A percentile compares a stretch with the other conserved stretches of the same genome.
phyloP scores from a whole-genome alignment of 495 filamentous ascomycete genomes.

The Penicillium lividum region DNA sequence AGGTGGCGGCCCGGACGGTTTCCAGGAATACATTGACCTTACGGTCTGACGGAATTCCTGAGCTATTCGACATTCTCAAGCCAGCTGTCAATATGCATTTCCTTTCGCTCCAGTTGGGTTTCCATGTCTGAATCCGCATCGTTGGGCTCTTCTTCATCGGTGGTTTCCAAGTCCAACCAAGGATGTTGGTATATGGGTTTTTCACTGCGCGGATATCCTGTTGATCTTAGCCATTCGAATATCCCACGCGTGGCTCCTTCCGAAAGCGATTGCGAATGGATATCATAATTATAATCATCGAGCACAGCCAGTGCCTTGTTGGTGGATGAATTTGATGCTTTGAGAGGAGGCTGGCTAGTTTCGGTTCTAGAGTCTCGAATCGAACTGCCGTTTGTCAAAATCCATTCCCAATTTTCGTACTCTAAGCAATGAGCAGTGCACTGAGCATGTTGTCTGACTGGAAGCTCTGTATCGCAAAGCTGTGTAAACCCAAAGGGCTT shows the following conservation, averaged over 20 bases:
- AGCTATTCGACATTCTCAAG: constrained; percentile 12
- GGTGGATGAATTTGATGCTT: constrained; percentile 10
- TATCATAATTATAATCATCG: constrained; percentile 13
- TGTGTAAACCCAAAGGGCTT: constrained; percentile 30
- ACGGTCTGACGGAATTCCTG: constrained; percentile 5
- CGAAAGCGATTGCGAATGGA: constrained; percentile 8
- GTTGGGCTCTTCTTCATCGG: constrained; percentile 22
- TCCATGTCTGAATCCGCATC: constrained; percentile 13
- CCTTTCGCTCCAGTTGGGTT: neutral
- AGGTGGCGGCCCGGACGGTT: too few relatives aligned
- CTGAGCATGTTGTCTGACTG: constrained; percentile 27
- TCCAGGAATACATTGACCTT: constrained; percentile 10
- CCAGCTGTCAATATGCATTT: constrained; percentile 9
- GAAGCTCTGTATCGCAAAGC: constrained; percentile 26
- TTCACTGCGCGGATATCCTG: constrained; percentile 18
- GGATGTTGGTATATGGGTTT: constrained; percentile 30
- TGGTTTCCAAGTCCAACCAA: constrained; percentile 30
- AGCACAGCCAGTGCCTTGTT: constrained; percentile 1
- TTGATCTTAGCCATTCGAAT: constrained; percentile 23
- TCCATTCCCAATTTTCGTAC: constrained; percentile 30
- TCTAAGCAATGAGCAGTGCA: constrained; percentile 30
- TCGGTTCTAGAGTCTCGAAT: constrained; percentile 16
- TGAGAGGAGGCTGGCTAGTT: constrained; percentile 16
- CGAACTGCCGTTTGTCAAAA: constrained; percentile 16
- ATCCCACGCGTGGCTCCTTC: constrained; percentile 20